These are phyloP conservation scores for Albizia julibrissin DNA, from an alignment of 306 rosid species.

Conservation along the genomic window DNA sequence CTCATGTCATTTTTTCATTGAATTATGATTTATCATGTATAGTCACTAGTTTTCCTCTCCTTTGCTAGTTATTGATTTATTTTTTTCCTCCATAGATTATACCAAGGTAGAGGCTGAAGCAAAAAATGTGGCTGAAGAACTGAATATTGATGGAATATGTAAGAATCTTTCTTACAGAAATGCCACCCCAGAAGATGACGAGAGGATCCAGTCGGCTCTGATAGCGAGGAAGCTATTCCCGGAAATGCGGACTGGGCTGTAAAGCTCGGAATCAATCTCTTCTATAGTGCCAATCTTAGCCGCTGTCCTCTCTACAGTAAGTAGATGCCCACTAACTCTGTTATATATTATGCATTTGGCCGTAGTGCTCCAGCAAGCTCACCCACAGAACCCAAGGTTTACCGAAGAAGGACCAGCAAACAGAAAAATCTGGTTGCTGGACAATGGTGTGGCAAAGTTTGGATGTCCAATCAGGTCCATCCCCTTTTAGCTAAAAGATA, in stretches of 20 bases:
- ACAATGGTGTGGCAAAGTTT: conserved; percentile 98
- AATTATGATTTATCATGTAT: conserved; percentile 21
- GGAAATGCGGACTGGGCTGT: conserved; percentile 98
- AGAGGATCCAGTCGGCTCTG: conserved; percentile 80
- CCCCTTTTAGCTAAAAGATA: conserved; percentile 73
- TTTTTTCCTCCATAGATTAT: conserved; percentile 64
- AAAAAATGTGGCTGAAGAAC: conserved; percentile 68
- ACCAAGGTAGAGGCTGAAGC: conserved; percentile 94
- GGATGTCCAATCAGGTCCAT: conserved; percentile 98
- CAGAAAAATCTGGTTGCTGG: conserved; percentile 91
- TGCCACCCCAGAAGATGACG: conserved; percentile 75
- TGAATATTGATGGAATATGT: conserved; percentile 65
- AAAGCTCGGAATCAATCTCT: conserved; percentile 95
- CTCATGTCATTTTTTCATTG: neutral
- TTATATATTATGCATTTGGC: conserved; percentile 89
- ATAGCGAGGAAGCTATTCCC: conserved; percentile 84
- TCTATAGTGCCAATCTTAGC: conserved; percentile 90
- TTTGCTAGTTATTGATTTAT: conserved; percentile 21
- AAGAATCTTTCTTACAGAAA: conserved; percentile 59
- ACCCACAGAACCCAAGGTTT: conserved; percentile 59
- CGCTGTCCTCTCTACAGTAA: conserved; percentile 93
- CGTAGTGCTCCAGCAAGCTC: conserved; percentile 63
- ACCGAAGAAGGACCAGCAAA: conserved; percentile 67
- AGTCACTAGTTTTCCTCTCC: conserved; percentile 20
- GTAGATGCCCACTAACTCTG: conserved; percentile 98